A percentile compares a stretch with the other conserved stretches of the same genome.
These are phyloP conservation scores for Tolypocladium sp. DNA, from an alignment of 2,329 filamentous ascomycete genomes.

Conservation along the genomic window DNA sequence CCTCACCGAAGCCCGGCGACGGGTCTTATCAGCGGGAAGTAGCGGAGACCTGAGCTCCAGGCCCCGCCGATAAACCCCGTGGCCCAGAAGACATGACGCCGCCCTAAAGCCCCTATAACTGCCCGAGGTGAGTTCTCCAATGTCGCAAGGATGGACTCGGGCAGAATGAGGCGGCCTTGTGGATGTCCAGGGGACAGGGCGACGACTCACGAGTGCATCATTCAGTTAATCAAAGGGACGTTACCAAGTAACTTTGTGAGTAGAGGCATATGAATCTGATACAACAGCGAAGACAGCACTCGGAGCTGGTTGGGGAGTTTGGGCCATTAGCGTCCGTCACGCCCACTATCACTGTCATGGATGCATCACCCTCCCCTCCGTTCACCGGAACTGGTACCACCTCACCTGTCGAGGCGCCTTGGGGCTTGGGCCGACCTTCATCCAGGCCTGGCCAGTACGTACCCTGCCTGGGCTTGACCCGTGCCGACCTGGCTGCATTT, in stretches of 20 bases:
- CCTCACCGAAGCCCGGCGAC: background rate
- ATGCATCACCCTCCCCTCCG: background rate
- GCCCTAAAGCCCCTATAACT: background rate
- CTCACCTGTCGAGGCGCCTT: background rate
- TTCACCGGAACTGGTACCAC: background rate
- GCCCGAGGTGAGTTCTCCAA: no score
- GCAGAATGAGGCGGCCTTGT: background rate
- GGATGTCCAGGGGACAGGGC: background rate
- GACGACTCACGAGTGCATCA: background rate
- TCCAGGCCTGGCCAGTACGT: background rate
- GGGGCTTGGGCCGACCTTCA: background rate
- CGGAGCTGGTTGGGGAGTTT: background rate
- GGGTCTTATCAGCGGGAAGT: constrained; percentile 12
- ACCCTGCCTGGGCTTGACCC: background rate
- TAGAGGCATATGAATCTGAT: no score
- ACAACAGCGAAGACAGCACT: background rate
- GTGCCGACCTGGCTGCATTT: background rate
- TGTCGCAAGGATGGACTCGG: background rate
- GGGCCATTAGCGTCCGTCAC: background rate
- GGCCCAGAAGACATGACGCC: background rate
- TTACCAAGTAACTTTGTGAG: no score
- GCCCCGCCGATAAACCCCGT: background rate
- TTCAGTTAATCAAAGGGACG: background rate
- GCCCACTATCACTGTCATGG: background rate
- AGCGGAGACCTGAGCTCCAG: constrained; percentile 6